Evolutionary conservation across 208 protist species (phyloP).

Genomic region (Trypanosoma theileri): DNA sequence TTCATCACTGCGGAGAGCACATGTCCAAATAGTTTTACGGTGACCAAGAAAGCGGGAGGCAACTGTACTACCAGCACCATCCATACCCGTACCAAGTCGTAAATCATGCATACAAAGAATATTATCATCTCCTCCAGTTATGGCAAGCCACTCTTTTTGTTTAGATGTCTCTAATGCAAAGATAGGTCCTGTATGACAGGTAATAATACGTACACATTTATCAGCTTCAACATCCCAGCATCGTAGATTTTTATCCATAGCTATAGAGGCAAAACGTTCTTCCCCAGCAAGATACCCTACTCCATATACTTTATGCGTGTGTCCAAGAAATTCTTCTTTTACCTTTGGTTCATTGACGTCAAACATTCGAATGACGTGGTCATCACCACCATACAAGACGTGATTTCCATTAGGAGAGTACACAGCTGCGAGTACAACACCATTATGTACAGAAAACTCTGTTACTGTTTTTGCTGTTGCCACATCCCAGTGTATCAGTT

Average conservation of each 20-base stretch:
- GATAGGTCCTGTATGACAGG: slow-evolving; percentile 48
- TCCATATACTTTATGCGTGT: slow-evolving; percentile 65
- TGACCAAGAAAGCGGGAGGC: slow-evolving; percentile 49
- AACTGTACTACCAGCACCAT: slow-evolving; percentile 34
- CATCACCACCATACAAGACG: slow-evolving; percentile 31
- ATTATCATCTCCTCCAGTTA: slow-evolving; percentile 57
- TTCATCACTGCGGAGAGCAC: slow-evolving; percentile 44
- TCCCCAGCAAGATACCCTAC: slow-evolving; percentile 40
- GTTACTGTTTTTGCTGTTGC: slow-evolving; percentile 23
- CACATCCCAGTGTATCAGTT: slow-evolving; percentile 35
- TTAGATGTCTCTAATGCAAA: slow-evolving; percentile 55
- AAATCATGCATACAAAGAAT: slow-evolving; percentile 68
- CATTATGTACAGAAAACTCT: slow-evolving; percentile 14
- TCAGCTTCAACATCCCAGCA: slow-evolving; percentile 58
- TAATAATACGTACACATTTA: slow-evolving; percentile 28
- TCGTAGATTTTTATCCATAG: slow-evolving; percentile 60
- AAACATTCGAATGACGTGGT: slow-evolving; percentile 28
- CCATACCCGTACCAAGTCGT: slow-evolving; percentile 31
- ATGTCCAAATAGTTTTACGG: slow-evolving; percentile 61
- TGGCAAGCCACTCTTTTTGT: slow-evolving; percentile 34
- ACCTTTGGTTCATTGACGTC: not conserved
- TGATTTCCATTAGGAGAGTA: slow-evolving; percentile 22
- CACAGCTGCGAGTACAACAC: slow-evolving; percentile 25
- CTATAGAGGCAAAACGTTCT: slow-evolving; percentile 36
- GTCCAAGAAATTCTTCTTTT: slow-evolving; percentile 31